Percentiles rank a stretch among this genome's conserved stretches.
These are phyloP conservation scores for Eremochloa ophiuroides DNA, from an alignment of 176 grass and related monocot species.

Conservation along the genomic window DNA sequence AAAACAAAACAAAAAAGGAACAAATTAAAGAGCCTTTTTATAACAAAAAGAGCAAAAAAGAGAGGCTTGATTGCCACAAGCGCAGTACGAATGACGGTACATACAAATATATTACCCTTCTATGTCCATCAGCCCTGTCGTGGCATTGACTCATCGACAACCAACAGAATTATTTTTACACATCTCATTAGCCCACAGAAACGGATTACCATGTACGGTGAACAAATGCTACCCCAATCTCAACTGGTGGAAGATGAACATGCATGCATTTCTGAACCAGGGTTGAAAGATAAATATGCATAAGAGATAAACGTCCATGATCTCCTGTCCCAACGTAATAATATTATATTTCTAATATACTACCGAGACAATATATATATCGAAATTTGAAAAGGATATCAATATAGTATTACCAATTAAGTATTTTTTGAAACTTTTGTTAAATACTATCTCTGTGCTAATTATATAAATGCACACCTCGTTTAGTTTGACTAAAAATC, in stretches of 20 bases:
- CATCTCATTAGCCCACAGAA: background rate
- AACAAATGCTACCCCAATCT: background rate
- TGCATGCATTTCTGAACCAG: background rate
- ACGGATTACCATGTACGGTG: background rate
- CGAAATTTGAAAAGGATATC: no score
- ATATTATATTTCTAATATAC: no score
- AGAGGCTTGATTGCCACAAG: background rate
- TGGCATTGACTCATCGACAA: conserved; percentile 14
- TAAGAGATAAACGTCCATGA: background rate
- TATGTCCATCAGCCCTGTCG: background rate
- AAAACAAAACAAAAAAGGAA: no score
- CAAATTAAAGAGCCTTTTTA: no score
- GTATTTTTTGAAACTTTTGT: no score
- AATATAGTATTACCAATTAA: no score
- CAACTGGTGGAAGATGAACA: background rate
- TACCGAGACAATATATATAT: no score
- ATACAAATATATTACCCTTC: background rate
- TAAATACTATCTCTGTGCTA: no score
- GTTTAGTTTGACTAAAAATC: no score
- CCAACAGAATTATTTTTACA: background rate
- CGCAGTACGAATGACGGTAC: background rate
- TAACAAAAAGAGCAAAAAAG: no score
- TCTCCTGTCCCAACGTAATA: no score
- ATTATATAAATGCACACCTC: no score
- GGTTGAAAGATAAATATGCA: background rate